Evolutionary conservation across 345 rosid species (phyloP).

Genomic region (Eucalyptus polybractea): DNA sequence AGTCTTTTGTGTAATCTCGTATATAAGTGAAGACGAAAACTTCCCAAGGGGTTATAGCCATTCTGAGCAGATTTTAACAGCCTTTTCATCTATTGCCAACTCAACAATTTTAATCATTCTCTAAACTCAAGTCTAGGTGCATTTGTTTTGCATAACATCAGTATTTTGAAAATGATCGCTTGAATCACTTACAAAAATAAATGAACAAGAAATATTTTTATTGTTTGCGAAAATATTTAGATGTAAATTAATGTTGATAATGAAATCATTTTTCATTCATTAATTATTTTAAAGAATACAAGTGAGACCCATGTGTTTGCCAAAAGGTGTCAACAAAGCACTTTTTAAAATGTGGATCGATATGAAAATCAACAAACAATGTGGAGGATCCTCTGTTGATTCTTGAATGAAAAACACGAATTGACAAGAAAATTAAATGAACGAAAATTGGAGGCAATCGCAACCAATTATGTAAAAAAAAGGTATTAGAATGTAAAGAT

Average conservation of each 20-base stretch:
- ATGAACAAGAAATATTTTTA: not conserved
- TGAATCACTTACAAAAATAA: not conserved
- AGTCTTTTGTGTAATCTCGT: not conserved
- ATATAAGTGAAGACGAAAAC: not conserved
- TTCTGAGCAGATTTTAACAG: not conserved
- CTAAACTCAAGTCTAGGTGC: not conserved
- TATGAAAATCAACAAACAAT: not conserved
- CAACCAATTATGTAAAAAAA: not conserved
- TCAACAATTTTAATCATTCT: not conserved
- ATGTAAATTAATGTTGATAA: not conserved
- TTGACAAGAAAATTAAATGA: not conserved
- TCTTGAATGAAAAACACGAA: not conserved
- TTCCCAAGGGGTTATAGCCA: not conserved
- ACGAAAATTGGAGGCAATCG: not conserved
- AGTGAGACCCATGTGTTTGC: fast-evolving
- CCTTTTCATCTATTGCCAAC: not conserved
- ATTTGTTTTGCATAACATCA: too few relatives aligned
- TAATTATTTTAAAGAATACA: not conserved
- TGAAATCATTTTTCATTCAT: not conserved
- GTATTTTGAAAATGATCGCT: not conserved
- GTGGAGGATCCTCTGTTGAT: not conserved
- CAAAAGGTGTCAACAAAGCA: not conserved
- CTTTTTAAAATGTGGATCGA: not conserved
- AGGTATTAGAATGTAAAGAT: not conserved
- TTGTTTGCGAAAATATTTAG: fast-evolving